These are phyloP conservation scores for Fusarium illudens DNA, from an alignment of 2,329 filamentous ascomycete species.

Conservation along the genomic window DNA sequence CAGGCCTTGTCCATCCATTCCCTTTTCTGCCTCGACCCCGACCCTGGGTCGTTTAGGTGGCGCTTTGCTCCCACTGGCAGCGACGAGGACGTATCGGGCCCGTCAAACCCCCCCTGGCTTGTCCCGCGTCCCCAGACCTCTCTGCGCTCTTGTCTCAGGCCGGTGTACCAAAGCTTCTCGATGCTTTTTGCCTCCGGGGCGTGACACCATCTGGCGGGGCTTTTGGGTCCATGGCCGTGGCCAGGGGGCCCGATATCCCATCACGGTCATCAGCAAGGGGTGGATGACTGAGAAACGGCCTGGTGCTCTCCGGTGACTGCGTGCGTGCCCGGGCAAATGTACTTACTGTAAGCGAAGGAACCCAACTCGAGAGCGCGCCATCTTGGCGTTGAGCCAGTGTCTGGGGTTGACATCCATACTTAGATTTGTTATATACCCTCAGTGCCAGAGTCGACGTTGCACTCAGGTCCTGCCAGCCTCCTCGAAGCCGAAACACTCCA, in stretches of 20 bases:
- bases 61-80: conserved; percentile 26
- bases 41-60: conserved; percentile 29
- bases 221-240: conserved; percentile 21
- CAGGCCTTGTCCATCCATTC: conserved; percentile 37
- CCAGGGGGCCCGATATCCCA: conserved; percentile 24
- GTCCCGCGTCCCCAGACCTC: conserved; percentile 21
- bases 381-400: conserved; percentile 36
- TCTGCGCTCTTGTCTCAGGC: conserved; percentile 33
- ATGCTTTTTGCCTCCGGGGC: conserved; percentile 31
- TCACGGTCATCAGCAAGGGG: conserved; percentile 34
- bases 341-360: conserved; percentile 38
- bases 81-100: conserved; percentile 17
- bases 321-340: conserved; percentile 27
- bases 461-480: conserved; percentile 25
- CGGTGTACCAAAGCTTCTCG: conserved; percentile 35
- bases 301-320: conserved; percentile 27
- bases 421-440: conserved; percentile 41
- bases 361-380: conserved; percentile 28
- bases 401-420: conserved; percentile 39
- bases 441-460: conserved; percentile 34
- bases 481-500: conserved; percentile 41
- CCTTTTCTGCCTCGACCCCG: conserved; percentile 32
- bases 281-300: conserved; percentile 29
- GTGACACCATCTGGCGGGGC: conserved; percentile 29
- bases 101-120: conserved; percentile 27